Base-by-base conservation (phyloP, 1,284 basidiomycete genomes). In the Malassezia globosa region DNA sequence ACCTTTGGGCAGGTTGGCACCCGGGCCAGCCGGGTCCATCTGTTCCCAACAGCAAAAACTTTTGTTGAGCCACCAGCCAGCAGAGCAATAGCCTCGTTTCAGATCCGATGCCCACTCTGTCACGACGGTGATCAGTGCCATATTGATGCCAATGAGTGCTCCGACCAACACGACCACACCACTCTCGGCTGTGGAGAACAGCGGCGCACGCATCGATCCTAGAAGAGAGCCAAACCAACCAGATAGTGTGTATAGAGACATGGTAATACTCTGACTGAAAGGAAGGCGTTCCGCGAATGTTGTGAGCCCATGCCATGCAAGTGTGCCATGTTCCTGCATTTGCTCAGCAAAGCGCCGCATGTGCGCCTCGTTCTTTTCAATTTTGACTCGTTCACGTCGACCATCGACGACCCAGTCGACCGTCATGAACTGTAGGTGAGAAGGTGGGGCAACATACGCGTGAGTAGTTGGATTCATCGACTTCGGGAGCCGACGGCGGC, bases 31-130 rank as follows among this genome's bases (percentile, higher is more conserved):
- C 5, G 52, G 48, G 45, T 71, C 68, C 61, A 63, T 63, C 49
- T 66, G 57, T 69, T 90, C 88, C 85, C 87, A 89, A 71, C 94
- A 99, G 74, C 94, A 97, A 72, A 96, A 96, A 68, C 95, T 87
- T 64, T 87, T 82, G 72, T 90, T 94, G 48, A 97, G 73, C 92
- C 94, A 99, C 94, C 94, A 97, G 2, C 87, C 90, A 48, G 90
- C 85, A 1, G 81, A 80, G 73, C 94, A 99, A 69, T 94, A 92
- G 0, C 94, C 94, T 76, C 89, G 84, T 76, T 96, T 96, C 55
- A 96, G 80, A 72, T 97, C 90, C 1, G 89, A 90, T 7, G 96
- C 79, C 94, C 94, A 99, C 73, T 85, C 87, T n/a, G 88, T 94
- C 50, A 89, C 77, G 61, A 97, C 94, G 33, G 88, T 89, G 58